These are phyloP conservation scores for Shiraia bambusicola DNA, from an alignment of 2,329 filamentous ascomycete species.

Conservation along the genomic window DNA sequence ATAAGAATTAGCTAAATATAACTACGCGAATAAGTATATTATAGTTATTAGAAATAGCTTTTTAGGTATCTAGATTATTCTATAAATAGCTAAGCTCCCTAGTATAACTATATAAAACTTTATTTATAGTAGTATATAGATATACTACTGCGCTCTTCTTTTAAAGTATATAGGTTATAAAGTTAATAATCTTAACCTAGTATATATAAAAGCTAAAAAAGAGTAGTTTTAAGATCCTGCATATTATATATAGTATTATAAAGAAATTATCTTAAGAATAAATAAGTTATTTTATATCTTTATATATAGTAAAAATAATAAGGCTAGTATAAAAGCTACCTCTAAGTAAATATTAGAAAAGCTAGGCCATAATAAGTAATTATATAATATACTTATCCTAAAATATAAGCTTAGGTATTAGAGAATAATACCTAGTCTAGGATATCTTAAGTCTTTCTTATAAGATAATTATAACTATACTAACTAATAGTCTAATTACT, in stretches of 20 bases:
- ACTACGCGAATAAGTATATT: constrained; percentile 19
- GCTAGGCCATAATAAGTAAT: constrained; percentile 14
- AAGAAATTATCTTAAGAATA: constrained; percentile 20
- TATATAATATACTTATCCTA: constrained; percentile 24
- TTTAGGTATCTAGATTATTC: constrained; percentile 24
- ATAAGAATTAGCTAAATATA: constrained; percentile 39
- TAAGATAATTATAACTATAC: constrained; percentile 52
- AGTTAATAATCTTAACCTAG: constrained; percentile 23
- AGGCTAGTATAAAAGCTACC: constrained; percentile 17
- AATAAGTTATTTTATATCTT: constrained; percentile 27
- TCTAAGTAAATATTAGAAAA: constrained; percentile 19
- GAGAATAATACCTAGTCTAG: constrained; percentile 50
- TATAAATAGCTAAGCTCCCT: constrained; percentile 20
- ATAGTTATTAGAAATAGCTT: constrained; percentile 26
- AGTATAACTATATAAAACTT: constrained; percentile 23
- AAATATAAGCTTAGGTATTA: constrained; percentile 33
- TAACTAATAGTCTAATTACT: constrained; percentile 48
- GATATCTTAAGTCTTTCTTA: constrained; percentile 52
- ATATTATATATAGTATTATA: constrained; percentile 17
- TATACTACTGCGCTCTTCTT: constrained; percentile 21
- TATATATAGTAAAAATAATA: constrained; percentile 21
- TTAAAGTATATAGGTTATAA: constrained; percentile 25
- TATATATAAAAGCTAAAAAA: constrained; percentile 20
- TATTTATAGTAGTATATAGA: constrained; percentile 21
- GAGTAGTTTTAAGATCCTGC: constrained; percentile 19